A percentile compares a stretch with the other conserved stretches of the same genome.
Evolutionary conservation across 768 basidiomycete species (phyloP).

Genomic region (Megacollybia marginata): DNA sequence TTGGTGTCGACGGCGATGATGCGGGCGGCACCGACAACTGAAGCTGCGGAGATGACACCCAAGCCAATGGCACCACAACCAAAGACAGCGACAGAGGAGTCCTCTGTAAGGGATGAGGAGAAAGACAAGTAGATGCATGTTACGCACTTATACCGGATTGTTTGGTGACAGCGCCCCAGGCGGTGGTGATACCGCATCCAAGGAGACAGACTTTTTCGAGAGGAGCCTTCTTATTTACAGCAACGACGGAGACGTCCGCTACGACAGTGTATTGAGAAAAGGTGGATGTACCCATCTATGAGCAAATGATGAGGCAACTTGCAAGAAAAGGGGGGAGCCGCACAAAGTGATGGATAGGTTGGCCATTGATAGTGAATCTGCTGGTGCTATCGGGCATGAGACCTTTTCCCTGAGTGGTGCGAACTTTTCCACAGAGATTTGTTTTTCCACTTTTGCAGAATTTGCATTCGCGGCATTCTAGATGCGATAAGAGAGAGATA

Average conservation of each 20-base stretch:
- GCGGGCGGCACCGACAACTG: slow-evolving; percentile 71
- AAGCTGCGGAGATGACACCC: slow-evolving; percentile 79
- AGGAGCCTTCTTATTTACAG: slow-evolving; percentile 78
- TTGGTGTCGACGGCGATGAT: slow-evolving; percentile 93
- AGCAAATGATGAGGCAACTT: background rate
- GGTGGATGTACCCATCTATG: slow-evolving; percentile 97
- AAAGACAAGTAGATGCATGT: background rate
- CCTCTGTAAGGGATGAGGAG: slow-evolving; percentile 39
- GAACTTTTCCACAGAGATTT: slow-evolving; percentile 96
- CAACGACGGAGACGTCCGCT: slow-evolving; percentile 92
- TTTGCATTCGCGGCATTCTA: slow-evolving; percentile 96
- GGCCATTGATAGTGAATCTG: slow-evolving; percentile 86
- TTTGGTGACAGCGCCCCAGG: slow-evolving; percentile 93
- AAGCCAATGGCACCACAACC: slow-evolving; percentile 96
- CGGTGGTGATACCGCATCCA: slow-evolving; percentile 96
- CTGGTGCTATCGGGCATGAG: slow-evolving; percentile 87
- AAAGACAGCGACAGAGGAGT: slow-evolving; percentile 87
- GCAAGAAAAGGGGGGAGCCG: slow-evolving; percentile 18
- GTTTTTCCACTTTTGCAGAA: slow-evolving; percentile 99
- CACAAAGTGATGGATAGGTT: slow-evolving; percentile 88
- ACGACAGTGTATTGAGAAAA: slow-evolving; percentile 99
- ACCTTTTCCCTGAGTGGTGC: slow-evolving; percentile 89
- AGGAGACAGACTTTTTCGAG: slow-evolving; percentile 96
- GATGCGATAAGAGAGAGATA: background rate
- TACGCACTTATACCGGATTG: slow-evolving; percentile 75